Evolutionary conservation across 495 filamentous ascomycete genomes (phyloP).

Genomic region (Annulohypoxylon moriforme): DNA sequence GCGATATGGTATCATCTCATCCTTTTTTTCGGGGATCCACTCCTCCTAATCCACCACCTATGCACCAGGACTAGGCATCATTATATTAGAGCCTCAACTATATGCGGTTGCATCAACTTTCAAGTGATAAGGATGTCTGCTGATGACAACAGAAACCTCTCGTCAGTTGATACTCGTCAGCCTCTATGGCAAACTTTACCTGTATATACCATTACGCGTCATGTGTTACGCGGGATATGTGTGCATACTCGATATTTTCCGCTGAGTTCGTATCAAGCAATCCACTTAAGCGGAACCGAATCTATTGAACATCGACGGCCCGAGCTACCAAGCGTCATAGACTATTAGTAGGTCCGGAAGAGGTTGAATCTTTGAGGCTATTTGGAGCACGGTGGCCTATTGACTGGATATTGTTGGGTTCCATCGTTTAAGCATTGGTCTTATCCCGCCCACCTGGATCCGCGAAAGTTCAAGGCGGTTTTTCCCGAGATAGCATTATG

Average conservation of each 20-base stretch:
- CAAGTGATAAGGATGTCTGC: constrained; percentile 12
- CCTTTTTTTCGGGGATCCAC: constrained; percentile 3
- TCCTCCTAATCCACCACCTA: constrained; percentile 1
- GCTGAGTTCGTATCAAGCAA: not conserved
- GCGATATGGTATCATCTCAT: not conserved
- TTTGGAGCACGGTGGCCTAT: constrained; percentile 3
- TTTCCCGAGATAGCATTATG: constrained; percentile 35
- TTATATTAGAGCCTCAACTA: constrained; percentile 15
- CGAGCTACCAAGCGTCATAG: constrained; percentile 4
- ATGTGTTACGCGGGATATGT: constrained; percentile 5
- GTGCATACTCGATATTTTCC: not conserved
- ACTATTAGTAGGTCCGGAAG: not conserved
- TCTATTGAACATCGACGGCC: not conserved
- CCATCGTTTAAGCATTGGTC: constrained; percentile 14
- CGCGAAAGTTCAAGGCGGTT: constrained; percentile 21
- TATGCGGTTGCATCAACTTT: constrained; percentile 13
- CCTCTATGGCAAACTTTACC: not conserved
- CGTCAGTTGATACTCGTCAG: not conserved
- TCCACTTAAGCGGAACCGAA: constrained; percentile 6
- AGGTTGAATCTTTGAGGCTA: constrained; percentile 2
- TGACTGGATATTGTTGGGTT: not conserved
- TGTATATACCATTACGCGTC: constrained; percentile 1
- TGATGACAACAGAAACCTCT: constrained; percentile 11
- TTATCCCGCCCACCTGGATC: not conserved
- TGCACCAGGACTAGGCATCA: not conserved